Percentiles rank a stretch among this genome's conserved stretches.
Conservation (phyloP, 2,329 filamentous ascomycete genomes). For the Shiraia sp. region DNA sequence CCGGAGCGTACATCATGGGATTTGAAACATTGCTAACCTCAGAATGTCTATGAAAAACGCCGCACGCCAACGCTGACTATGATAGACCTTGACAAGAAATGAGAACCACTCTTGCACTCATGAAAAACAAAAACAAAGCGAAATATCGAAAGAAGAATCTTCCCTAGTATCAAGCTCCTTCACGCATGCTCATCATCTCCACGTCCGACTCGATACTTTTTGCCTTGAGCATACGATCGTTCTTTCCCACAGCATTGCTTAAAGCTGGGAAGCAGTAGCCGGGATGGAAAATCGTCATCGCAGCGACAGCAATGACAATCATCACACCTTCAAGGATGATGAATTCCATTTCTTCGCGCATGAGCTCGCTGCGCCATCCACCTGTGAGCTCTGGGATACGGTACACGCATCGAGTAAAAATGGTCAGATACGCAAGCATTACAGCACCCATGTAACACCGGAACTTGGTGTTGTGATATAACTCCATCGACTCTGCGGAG, state of each 20-base stretch:
- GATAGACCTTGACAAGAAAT: too few species aligned
- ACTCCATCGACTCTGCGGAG: conserved; percentile 16
- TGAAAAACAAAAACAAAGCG: not conserved
- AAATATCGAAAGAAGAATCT: not conserved
- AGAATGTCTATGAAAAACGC: too few species aligned
- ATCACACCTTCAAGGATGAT: conserved; percentile 59
- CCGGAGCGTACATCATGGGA: too few species aligned
- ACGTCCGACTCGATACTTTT: conserved; percentile 23
- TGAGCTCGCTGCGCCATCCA: conserved; percentile 52
- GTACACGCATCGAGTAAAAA: conserved; percentile 55
- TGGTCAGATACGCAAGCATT: conserved; percentile 47
- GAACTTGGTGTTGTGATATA: conserved; percentile 31
- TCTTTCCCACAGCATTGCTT: conserved; percentile 22
- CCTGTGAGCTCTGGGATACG: conserved; percentile 54
- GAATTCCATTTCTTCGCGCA: conserved; percentile 54
- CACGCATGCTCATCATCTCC: conserved; percentile 18
- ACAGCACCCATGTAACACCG: conserved; percentile 41
- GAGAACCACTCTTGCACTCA: too few species aligned
- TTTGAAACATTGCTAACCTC: too few species aligned
- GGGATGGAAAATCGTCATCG: conserved; percentile 55
- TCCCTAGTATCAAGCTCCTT: too few species aligned
- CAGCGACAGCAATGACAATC: conserved; percentile 53
- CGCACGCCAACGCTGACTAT: too few species aligned
- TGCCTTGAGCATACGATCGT: conserved; percentile 8
- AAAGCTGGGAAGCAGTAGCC: conserved; percentile 44